Base-by-base conservation (phyloP, 163 green algal genomes). In the Scenedesmus sp. region DNA sequence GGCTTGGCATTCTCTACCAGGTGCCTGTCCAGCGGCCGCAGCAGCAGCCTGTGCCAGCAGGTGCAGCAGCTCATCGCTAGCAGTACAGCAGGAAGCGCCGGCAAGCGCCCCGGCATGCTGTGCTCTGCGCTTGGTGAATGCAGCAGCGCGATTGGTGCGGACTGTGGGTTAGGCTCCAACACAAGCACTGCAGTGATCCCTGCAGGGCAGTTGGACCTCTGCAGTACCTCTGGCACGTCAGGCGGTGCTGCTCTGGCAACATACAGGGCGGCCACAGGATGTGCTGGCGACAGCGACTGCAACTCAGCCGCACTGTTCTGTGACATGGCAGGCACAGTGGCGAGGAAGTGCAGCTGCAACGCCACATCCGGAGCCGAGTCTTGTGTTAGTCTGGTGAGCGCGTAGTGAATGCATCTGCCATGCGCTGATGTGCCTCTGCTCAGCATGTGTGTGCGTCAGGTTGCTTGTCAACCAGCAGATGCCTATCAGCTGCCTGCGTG, bases 21-120 rank as follows among this genome's bases (percentile, higher is more conserved):
- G 59, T 88, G 84, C 56, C 16, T 88, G 20, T 46, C 84, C 23
- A 88, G 84, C 57, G 84, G 84, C n/a, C 84, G 84, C 84, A 88
- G 62, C 84, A 88, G 84, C 84, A 18, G n/a, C 23, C 16, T 57
- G 62, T 88, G 84, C 84, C 23, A 76, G 59, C 23, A 88, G 57
- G 84, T 79, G 55, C 84, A 88, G 84, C 23, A 74, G 57, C 84
- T 56, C n/a, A 55, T 88, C 26, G 59, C 59, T 16, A 79, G 60
- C 16, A 88, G 84, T 13, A 34, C 84, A 18, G 13, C 84, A n/a
- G 84, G 84, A 4, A 74, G 84, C 59, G 13, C 56, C 10, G 46
- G 81, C 46, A 59, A 86, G 52, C 55, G 84, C 4, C n/a, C 84
- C 12, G 84, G 84, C 20, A n/a, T 88, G 84, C 59, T 88, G 20